These are phyloP conservation scores for Dittrichia graveolens DNA, from an alignment of 129 eudicot genomes.

Conservation along the genomic window DNA sequence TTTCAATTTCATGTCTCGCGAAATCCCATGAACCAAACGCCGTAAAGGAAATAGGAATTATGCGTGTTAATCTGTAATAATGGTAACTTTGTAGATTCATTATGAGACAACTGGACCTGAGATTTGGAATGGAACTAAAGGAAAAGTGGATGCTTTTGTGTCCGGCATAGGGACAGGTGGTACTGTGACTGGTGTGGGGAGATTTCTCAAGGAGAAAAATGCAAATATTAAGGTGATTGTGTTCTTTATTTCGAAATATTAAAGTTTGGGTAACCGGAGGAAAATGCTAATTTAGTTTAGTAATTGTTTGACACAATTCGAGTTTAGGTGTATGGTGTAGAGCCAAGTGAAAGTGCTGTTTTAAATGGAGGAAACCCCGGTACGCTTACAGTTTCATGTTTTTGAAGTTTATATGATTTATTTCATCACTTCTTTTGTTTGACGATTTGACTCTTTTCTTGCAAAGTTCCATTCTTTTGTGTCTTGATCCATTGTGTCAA, in stretches of 20 bases:
- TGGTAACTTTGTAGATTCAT: constrained; percentile 47
- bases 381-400: background rate
- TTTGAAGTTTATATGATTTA: background rate
- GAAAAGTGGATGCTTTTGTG: constrained; percentile 62
- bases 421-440: background rate
- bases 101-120: constrained; percentile 78
- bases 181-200: constrained; percentile 67
- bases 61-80: background rate
- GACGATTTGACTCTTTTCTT: no score
- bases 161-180: constrained; percentile 81
- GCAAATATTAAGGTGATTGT: constrained; percentile 51
- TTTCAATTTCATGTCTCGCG: no score
- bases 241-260: background rate
- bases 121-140: constrained; percentile 58
- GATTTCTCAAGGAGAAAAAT: constrained; percentile 63
- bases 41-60: no score
- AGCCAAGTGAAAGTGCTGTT: constrained; percentile 69
- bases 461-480: no score
- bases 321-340: constrained; percentile 60
- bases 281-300: constrained; percentile 8
- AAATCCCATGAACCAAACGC: no score
- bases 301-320: constrained; percentile 1
- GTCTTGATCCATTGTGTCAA: no score
- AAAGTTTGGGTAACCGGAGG: background rate
- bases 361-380: constrained; percentile 61